A percentile compares a stretch with the other conserved stretches of the same genome.
These are phyloP conservation scores for Barnettozyma californica DNA, from an alignment of 805 yeast species.

Conservation along the genomic window DNA sequence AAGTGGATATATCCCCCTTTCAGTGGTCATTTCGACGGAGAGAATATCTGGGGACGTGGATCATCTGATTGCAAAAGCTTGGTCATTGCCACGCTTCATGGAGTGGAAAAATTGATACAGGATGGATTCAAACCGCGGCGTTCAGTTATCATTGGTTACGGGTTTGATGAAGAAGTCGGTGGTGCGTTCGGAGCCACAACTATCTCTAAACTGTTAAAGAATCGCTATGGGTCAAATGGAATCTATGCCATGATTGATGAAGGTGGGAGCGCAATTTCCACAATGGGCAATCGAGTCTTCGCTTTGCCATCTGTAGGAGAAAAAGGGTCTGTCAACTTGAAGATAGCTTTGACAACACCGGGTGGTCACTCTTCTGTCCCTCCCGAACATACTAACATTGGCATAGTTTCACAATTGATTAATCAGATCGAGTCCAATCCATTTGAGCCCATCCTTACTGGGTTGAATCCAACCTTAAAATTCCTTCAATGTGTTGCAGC, in stretches of 20 bases:
- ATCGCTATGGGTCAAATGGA: slow-evolving; percentile 53
- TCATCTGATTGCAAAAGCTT: slow-evolving; percentile 66
- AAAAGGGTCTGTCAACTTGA: slow-evolving; percentile 52
- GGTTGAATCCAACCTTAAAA: slow-evolving; percentile 49
- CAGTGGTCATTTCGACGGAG: slow-evolving; percentile 58
- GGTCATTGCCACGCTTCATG: slow-evolving; percentile 56
- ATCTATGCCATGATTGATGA: slow-evolving; percentile 64
- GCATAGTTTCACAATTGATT: slow-evolving; percentile 55
- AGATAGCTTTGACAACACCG: slow-evolving; percentile 47
- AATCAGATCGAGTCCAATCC: slow-evolving; percentile 49
- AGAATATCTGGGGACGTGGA: slow-evolving; percentile 68
- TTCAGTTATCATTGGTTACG: slow-evolving; percentile 57
- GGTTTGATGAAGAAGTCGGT: slow-evolving; percentile 70
- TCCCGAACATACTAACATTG: slow-evolving; percentile 70
- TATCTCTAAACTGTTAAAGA: slow-evolving; percentile 41
- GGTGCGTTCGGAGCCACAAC: slow-evolving; percentile 57
- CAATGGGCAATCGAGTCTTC: slow-evolving; percentile 32
- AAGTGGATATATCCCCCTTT: slow-evolving; percentile 69
- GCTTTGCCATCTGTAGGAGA: slow-evolving; percentile 58
- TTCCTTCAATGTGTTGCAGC: slow-evolving; percentile 59
- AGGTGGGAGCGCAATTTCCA: slow-evolving; percentile 41
- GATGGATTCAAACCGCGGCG: slow-evolving; percentile 47
- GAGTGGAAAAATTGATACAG: slow-evolving; percentile 46
- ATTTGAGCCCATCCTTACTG: slow-evolving; percentile 39
- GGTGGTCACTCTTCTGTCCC: slow-evolving; percentile 77